Evolutionary conservation across 257 asterid species (phyloP).

Genomic region (Salvia rosmarinus): DNA sequence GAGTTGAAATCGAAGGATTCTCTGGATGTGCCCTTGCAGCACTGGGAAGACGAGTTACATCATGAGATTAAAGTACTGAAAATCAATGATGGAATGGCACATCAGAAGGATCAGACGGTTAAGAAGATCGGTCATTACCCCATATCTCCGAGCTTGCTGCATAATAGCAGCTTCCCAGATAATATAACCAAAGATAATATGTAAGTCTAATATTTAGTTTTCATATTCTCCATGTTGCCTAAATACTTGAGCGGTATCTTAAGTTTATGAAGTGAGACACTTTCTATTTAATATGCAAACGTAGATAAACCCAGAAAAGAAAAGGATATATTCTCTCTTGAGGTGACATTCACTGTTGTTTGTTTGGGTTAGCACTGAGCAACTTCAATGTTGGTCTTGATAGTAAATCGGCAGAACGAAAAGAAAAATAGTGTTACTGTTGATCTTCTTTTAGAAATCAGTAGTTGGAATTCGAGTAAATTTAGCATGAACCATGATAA

Average conservation of each 20-base stretch:
- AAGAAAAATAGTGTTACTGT: too few relatives aligned
- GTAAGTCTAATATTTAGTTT: too few relatives aligned
- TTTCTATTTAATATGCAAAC: background rate
- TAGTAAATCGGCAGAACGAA: too few relatives aligned
- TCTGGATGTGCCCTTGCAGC: slow-evolving; percentile 47
- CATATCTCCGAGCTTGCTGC: slow-evolving; percentile 91
- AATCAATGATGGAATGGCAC: slow-evolving; percentile 46
- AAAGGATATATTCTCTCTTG: background rate
- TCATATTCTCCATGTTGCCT: too few relatives aligned
- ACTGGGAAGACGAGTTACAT: slow-evolving; percentile 76
- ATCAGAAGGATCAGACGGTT: slow-evolving; percentile 49
- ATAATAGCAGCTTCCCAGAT: slow-evolving; percentile 56
- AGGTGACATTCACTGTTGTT: too few relatives aligned
- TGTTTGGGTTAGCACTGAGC: too few relatives aligned
- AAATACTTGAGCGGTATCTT: background rate
- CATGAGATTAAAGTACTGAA: slow-evolving; percentile 65
- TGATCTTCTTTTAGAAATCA: background rate
- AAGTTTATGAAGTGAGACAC: background rate
- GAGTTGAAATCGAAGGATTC: slow-evolving; percentile 47
- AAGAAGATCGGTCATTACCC: slow-evolving; percentile 58
- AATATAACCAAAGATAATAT: slow-evolving; percentile 64
- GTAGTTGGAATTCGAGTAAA: background rate
- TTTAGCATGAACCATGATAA: background rate
- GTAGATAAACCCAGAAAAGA: background rate
- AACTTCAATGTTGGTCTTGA: too few relatives aligned